Conservation (phyloP, 2,329 filamentous ascomycete genomes). For the Arthrobotrys pseudoclavata region DNA sequence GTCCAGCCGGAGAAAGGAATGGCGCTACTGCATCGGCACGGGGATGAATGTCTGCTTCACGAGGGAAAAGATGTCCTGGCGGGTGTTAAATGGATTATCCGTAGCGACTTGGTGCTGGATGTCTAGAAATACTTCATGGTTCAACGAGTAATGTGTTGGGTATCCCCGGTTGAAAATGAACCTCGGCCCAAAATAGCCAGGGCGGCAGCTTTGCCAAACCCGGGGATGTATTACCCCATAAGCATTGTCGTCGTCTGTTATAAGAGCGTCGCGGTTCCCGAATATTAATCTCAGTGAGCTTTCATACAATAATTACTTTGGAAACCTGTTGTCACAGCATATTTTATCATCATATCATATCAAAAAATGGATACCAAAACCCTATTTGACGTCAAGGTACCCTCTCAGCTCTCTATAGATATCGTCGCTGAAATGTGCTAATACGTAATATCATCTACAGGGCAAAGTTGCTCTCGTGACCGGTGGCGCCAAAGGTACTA, state of each 20-base stretch:
- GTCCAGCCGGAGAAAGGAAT: conserved; percentile 85
- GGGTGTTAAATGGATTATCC: conserved; percentile 82
- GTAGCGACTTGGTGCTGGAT: conserved; percentile 79
- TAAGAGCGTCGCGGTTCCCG: conserved; percentile 40
- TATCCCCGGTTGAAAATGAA: conserved; percentile 50
- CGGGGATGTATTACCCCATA: conserved; percentile 7
- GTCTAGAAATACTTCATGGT: background rate
- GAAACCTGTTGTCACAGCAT: background rate
- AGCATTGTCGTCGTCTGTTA: conserved; percentile 13
- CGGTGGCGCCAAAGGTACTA: conserved; percentile 67
- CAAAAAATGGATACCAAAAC: conserved; percentile 71
- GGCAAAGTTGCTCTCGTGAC: conserved; percentile 74
- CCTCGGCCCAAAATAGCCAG: conserved; percentile 48
- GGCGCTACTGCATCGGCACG: conserved; percentile 88
- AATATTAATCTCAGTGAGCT: background rate
- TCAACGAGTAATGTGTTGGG: background rate
- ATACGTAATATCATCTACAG: conserved; percentile 64
- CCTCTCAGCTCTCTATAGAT: conserved; percentile 42
- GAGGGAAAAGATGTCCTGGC: conserved; percentile 86
- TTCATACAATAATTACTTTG: conserved; percentile 8
- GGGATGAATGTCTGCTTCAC: conserved; percentile 88
- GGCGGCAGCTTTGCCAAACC: conserved; percentile 28
- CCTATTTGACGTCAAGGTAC: conserved; percentile 74
- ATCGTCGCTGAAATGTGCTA: background rate
- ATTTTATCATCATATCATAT: conserved; percentile 6